Base-by-base conservation (phyloP, 139 green algal species). In the Coelastrella sp. region DNA sequence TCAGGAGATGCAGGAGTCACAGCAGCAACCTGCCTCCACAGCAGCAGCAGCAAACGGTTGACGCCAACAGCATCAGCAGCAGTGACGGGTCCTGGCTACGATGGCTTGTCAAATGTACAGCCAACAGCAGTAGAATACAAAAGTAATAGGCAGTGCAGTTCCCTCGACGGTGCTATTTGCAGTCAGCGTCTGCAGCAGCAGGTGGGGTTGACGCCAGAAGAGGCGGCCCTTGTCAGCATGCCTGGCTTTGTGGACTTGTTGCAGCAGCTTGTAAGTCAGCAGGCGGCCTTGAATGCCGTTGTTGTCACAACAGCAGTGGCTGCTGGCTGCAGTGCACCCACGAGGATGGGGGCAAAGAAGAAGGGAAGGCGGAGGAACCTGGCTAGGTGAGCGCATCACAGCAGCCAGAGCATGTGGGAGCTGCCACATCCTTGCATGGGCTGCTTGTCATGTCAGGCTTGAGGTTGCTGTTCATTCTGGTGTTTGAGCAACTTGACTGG, bases 181-280 rank as follows among this genome's bases (percentile, higher is more conserved):
- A 3, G 35, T 49, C 70, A 49, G 35, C 74, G 4, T 24, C 74
- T 59, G 74, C 25, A 56, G 22, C 25, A 11, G 27, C 75, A 22
- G 8, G 75, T 63, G 27, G 25, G 59, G 60, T 58, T 78, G 4
- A 63, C 12, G 6, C n/a, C 63, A 25, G 66, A 88, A 57, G 84
- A 81, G 49, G 68, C 68, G 20, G 68, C 49, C 1, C 22, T 88
- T 19, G 5, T 81, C 4, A 19, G 20, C 68, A 68, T 72, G 61
- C 68, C 84, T 59, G 84, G 84, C 35, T n/a, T 88, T 8, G 19
- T 81, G 24, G 49, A 88, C 6, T 57, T 88, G 68, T 68, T 88
- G 68, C 84, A 88, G 68, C 84, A 88, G 68, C 68, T 88, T 49
- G 84, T 88, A n/a, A 22, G 61, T 58, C 63, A 87, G 27, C 63